Evolutionary conservation across 1,284 basidiomycete species (phyloP), one percentile per base, ranked within the genome.

Genomic region (Irpex lacteus): DNA sequence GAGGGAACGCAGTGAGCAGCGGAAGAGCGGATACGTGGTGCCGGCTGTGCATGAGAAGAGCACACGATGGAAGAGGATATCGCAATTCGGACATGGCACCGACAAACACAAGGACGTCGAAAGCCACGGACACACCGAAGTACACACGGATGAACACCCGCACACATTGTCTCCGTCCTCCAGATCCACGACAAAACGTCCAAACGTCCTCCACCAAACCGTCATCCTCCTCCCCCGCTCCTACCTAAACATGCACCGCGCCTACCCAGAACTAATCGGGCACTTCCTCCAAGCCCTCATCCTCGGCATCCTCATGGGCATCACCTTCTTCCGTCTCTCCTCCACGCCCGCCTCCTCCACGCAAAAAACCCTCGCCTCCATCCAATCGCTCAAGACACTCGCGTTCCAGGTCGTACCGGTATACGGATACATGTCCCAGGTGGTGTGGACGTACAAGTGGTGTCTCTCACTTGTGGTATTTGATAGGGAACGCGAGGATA

Each of bases 381-480:
- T 65, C 37, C 61, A 65, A 18, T 60, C 57, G 2, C 53, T 65
- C 15, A 65, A 65, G 58, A 65, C 64, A n/a, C 58, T 65, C 50
- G 50, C 58, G 3, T 65, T 65, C 36, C 64, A 65, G 47, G 61
- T 62, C 7, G 58, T 62, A 13, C 64, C 64, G 8, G 64, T 65
- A 2, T 65, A 62, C 34, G 56, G 55, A 13, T 65, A 65, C 57
- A 62, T 65, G 64, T 54, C 40, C 11, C 64, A 65, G 40, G 57
- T 65, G 26, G 64, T 63, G 4, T 65, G 61, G 61, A 65, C 61
- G 21, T 65, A 60, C 64, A 65, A 65, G 53, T 65, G 61, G 61
- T 65, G 64, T 49, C 44, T 54, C 7, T 59, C 64, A 1, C 53
- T 65, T 21, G 61, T 63, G 11, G 57, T 65, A 37, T 65, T 62